Evolutionary conservation across 345 rosid genomes (phyloP), one percentile per base, ranked within the genome.

Genomic region (Eucalyptus regnans): DNA sequence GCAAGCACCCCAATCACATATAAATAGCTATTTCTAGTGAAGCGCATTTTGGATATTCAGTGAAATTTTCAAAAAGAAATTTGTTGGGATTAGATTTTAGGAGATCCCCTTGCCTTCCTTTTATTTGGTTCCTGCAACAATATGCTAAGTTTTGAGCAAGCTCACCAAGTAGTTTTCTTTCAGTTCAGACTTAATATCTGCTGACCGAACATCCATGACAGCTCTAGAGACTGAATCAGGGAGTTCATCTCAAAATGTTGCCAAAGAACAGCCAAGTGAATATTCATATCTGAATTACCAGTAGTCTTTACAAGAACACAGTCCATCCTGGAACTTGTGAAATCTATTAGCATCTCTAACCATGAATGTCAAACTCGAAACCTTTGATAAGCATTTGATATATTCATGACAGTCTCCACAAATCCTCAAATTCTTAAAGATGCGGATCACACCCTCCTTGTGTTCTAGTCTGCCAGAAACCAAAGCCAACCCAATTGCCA

Each of bases 331-430:
- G 90, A 97, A 96, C 90, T 89, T 95, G 89, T 96, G 99, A 92
- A 97, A 97, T 89, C 98, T 93, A 54, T 91, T 95, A 76, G 97
- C 97, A 91, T 97, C 99, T 93, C 99, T 94, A 79, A 96, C 97
- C 50, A 97, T 87, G 88, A 94, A 93, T 25, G 88, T 91, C 50
- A 91, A 81, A 89, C 91, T 92, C 89, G 92, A 88, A 46, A 95
- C 93, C 92, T 91, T 94, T 20, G 98, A 94, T 87, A 96, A 90
- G 11, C 97, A 96, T 88, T 96, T 96, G 62, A 97, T 94, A 89
- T 95, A 96, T 87, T 96, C 96, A 76, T 96, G 98, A 89, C 98
- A 96, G 46, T 96, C 99, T 81, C 94, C 94, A 84, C 98, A 96
- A 87, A 96, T 93, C 92, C 99, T 94, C 92, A 95, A 89, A 92